Base-by-base conservation (phyloP, 306 rosid species). In the Glycine latifolia region DNA sequence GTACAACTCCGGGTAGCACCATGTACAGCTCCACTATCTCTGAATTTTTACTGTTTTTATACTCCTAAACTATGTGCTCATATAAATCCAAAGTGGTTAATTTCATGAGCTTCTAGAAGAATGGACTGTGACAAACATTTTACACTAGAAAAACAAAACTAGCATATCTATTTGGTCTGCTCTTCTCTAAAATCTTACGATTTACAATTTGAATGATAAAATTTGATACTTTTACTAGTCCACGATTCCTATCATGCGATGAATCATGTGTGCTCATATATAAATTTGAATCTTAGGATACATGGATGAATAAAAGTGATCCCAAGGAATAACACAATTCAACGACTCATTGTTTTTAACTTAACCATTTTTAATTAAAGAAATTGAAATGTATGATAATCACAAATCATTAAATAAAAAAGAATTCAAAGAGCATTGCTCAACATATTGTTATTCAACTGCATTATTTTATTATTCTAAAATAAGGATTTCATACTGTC, bases 101-200 rank as follows among this genome's bases (percentile, higher is more conserved):
- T 81, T 73, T 26, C 49, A 65, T 53, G 26, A 73, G 48, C 65
- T 72, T 10, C 26, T 52, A 14, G 35, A 37, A 47, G 67, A 63
- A 31, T n/a, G 20, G 59, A 60, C 60, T 66, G 48, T 26, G 26
- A 35, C 56, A 50, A 65, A 44, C 85, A 69, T 72, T 75, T 39
- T 78, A 80, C 87, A 83, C 79, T 87, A 53, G 55, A 79, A 59
- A 66, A 84, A 82, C 60, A 70, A 81, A 78, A 78, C 77, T 58
- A 41, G 79, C 58, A 81, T 81, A 84, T 77, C 93, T 81, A 85
- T n/a, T 55, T 77, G 59, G 59, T 79, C 88, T 88, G 82, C 71
- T 79, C 72, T 85, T 83, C 80, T 73, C 78, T 62, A 10, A 8
- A 26, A 26, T 62, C 44, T 62, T 33, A 62, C 9, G 0, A 6